These are phyloP conservation scores for Dryadomyces sulphureus DNA, from an alignment of 2,329 filamentous ascomycete genomes.

Conservation along the genomic window DNA sequence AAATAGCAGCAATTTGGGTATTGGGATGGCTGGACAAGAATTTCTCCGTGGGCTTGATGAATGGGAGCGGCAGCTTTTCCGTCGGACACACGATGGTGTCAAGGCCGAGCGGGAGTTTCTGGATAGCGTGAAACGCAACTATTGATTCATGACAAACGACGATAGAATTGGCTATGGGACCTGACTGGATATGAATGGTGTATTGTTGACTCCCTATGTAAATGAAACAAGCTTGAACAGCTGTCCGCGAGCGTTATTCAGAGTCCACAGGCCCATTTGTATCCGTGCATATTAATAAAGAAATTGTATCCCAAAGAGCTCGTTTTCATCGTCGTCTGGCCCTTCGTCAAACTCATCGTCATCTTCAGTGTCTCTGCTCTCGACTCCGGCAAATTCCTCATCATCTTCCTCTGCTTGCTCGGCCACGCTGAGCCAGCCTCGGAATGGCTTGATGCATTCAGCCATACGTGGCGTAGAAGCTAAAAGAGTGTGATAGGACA, in stretches of 20 bases:
- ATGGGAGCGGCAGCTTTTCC: constrained; percentile 66
- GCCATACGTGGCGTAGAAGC: constrained; percentile 1
- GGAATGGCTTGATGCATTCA: not conserved
- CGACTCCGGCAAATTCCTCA: not conserved
- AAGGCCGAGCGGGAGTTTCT: constrained; percentile 59
- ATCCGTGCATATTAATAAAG: too few species aligned
- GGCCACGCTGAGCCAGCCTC: not conserved
- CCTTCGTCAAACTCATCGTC: not conserved
- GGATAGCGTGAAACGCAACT: constrained; percentile 38
- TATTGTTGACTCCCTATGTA: too few species aligned
- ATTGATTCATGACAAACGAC: not conserved
- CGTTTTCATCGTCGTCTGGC: not conserved
- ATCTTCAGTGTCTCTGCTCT: not conserved
- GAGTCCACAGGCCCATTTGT: too few species aligned
- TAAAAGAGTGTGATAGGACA: constrained; percentile 6
- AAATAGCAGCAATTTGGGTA: constrained; percentile 29
- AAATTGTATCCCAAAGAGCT: not conserved
- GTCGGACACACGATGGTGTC: constrained; percentile 57
- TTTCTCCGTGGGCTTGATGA: constrained; percentile 84
- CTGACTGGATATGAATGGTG: not conserved
- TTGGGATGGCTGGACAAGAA: constrained; percentile 54
- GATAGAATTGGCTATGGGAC: not conserved
- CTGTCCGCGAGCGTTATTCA: too few species aligned
- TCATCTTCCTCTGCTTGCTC: not conserved
- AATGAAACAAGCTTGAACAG: too few species aligned